These are phyloP conservation scores for Selaginella tamariscina DNA, from an alignment of 75 land plant species.

Conservation along the genomic window DNA sequence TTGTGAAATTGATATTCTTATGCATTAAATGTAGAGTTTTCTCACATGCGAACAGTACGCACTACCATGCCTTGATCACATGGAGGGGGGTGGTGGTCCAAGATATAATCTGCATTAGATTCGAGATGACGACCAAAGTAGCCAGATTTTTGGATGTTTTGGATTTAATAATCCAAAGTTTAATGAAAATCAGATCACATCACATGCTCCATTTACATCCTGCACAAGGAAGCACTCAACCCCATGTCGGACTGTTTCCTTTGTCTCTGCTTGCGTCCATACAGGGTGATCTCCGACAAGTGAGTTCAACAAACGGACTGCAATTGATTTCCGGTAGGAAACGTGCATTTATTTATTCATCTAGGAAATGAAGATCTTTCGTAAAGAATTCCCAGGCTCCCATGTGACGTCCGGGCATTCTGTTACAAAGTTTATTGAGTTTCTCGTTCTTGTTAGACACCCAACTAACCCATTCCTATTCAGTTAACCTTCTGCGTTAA, in stretches of 20 bases:
- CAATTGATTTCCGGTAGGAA: too few species aligned
- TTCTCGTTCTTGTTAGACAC: background rate
- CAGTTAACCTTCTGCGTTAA: background rate
- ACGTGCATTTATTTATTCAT: too few species aligned
- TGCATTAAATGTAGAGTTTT: background rate
- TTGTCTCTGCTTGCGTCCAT: background rate
- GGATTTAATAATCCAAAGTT: background rate
- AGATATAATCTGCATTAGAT: background rate
- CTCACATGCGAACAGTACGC: background rate
- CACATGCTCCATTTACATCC: background rate
- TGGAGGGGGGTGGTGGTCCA: conserved; percentile 1
- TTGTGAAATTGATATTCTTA: background rate
- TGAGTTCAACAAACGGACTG: too few species aligned
- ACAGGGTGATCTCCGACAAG: too few species aligned
- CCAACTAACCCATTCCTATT: background rate
- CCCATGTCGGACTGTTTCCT: too few species aligned
- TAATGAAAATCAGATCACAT: too few species aligned
- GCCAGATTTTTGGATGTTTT: background rate
- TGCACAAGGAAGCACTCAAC: too few species aligned
- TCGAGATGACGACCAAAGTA: background rate
- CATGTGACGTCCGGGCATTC: too few species aligned
- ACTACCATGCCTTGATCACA: background rate
- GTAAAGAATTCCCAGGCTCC: too few species aligned
- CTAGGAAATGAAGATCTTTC: too few species aligned
- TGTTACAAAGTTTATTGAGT: too few species aligned